Evolutionary conservation across 306 rosid genomes (phyloP).

Genomic region (Sechiopsis laciniata): DNA sequence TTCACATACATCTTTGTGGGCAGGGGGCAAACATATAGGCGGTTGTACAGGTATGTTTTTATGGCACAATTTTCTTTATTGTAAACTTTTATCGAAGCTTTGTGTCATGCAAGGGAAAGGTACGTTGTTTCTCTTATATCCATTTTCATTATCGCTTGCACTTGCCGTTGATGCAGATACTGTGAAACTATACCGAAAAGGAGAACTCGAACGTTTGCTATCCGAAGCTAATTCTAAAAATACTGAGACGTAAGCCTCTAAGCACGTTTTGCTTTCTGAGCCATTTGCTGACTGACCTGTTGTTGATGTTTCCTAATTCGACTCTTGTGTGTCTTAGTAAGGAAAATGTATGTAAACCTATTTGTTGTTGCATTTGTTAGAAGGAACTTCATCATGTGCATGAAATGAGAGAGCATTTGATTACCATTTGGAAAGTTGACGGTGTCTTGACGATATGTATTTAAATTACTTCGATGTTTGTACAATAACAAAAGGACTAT

Average conservation of each 20-base stretch:
- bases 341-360: slow-evolving; percentile 11
- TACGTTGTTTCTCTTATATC: background rate
- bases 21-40: slow-evolving; percentile 93
- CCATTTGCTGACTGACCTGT: slow-evolving; percentile 7
- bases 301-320: background rate
- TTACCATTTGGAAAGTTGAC: background rate
- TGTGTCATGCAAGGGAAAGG: background rate
- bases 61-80: background rate
- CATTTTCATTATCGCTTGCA: background rate
- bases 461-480: background rate
- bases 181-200: slow-evolving; percentile 70
- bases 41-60: slow-evolving; percentile 75
- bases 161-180: slow-evolving; percentile 55
- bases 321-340: background rate
- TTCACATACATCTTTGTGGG: slow-evolving; percentile 29
- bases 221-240: slow-evolving; percentile 50
- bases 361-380: slow-evolving; percentile 11
- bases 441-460: background rate
- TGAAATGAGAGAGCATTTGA: slow-evolving; percentile 8
- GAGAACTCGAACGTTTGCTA: slow-evolving; percentile 78
- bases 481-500: background rate
- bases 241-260: slow-evolving; percentile 10
- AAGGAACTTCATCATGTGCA: background rate
- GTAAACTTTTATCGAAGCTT: background rate
- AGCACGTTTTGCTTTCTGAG: slow-evolving; percentile 9